Base-by-base conservation (phyloP, 805 yeast species). In the Zygoascus flipseniorum region DNA sequence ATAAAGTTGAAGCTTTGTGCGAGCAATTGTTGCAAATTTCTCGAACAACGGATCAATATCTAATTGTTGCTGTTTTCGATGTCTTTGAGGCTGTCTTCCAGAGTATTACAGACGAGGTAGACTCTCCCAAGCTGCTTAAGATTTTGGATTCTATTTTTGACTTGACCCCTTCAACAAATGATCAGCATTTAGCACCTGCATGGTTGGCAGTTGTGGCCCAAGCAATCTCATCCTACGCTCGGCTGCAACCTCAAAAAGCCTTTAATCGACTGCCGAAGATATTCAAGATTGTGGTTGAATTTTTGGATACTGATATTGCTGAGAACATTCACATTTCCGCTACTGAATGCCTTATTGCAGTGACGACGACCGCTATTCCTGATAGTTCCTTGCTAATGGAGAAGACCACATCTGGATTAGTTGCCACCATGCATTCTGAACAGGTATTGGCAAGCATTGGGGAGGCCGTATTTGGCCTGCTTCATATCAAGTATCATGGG, bases 161-260 rank as follows among this genome's bases (percentile, higher is more conserved):
- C 56, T 75, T 90, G 64, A 83, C 82, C 60, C 99, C 99, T 4
- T 76, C 96, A 0, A 66, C 79, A 20, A 85, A 83, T 60, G 98
- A 93, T 65, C 76, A 84, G 31, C 90, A 89, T 66, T 76, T 93
- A 59, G 89, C 92, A 1, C 96, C 95, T 13, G 80, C 97, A 11
- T 93, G 99, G 99, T 77, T 89, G 43, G 96, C 97, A 1, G 95
- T 90, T 19, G 79, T 92, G 46, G 93, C 97, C 8, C 89, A 89
- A 63, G 95, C 92, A 47, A 72, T 79, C 47, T 69, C 77, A 2
- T 72, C 85, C 0, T 81, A 78, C 58, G 69, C 85, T 5, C 68
- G 67, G n/a, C 70, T 78, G 44, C 78, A 80, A 53, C 76, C 82
- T 5, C 59, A 71, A 16, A 69, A 73, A 43, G 81, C 86, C 52